Evolutionary conservation across 768 basidiomycete genomes (phyloP), one percentile per base, ranked within the genome.

Genomic region (Serpula lacrymans): DNA sequence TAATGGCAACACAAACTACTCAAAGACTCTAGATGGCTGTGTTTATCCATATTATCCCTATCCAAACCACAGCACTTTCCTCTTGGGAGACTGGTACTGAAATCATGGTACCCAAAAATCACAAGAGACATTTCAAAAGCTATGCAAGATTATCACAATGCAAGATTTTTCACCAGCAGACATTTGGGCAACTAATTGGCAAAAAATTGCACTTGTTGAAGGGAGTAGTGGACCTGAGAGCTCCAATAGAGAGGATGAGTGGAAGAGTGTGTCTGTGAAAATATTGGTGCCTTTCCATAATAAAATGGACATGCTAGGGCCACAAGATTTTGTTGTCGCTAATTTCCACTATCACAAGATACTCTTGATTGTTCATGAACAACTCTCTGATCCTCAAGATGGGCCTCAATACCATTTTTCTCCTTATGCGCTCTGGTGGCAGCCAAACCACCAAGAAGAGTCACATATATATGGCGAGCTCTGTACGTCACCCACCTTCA

Each of bases 71-170:
- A 46, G 13, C 6, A 40, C 48, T 2, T 54, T 52, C 24, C 30
- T 22, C 9, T 32, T 51, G 9, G 49, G 47, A 0, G 31, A 55
- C 9, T 57, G 51, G 53, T 51, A 42, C 39, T 57, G 53, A 48
- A 46, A 46, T 12, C n/a, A n/a, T n/a, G 41, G 52, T 3, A 26
- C 26, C 12, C 51, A 52, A 26, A 54, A 57, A 33, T 54, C 53
- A 1, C 47, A 50, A 21, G 22, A 34, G 28, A 47, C 30, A 40
- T 54, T 52, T 44, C 26, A 40, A 16, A 20, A 29, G 6, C 47
- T 52, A 17, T 6, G 50, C 0, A 18, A 30, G 13, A 50, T 52
- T 11, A 25, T 52, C 5, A 3, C 45, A 18, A 8, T 31, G 20
- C 1, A 14, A 34, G n/a, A 40, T 21, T 41, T 43, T 27, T n/a